phyloP scores from a whole-genome alignment of 805 yeast species.

The Wickerhamomyces chambardii region DNA sequence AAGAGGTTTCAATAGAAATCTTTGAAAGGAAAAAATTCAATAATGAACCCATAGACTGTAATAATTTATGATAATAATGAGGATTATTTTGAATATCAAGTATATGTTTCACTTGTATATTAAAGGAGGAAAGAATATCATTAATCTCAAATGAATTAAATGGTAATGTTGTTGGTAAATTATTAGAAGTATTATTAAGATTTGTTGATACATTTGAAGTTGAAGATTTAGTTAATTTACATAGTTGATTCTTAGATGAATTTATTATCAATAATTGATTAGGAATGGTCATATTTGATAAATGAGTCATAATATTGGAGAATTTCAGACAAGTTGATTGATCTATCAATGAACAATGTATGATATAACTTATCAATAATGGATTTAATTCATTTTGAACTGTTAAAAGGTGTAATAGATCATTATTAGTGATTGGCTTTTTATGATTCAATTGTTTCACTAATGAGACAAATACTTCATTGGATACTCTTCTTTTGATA shows the following conservation, averaged over 20 bases:
- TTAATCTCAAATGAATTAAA: conserved; percentile 9
- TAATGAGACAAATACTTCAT: conserved; percentile 9
- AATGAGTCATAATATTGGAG: conserved; percentile 4
- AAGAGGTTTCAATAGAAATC: conserved; percentile 4
- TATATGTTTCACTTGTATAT: conserved; percentile 5
- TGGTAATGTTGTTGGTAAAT: conserved; percentile 3
- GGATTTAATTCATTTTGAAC: conserved; percentile 9
- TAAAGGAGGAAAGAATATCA: conserved; percentile 5
- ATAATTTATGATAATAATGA: background rate
- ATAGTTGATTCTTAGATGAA: conserved; percentile 7
- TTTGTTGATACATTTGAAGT: too few relatives aligned
- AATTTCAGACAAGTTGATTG: conserved; percentile 7
- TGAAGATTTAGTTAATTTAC: too few relatives aligned
- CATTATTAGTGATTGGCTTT: conserved; percentile 8
- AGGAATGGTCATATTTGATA: conserved; percentile 3
- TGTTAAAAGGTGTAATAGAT: conserved; percentile 5
- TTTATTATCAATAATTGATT: conserved; percentile 13
- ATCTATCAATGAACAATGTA: conserved; percentile 1
- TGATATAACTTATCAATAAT: conserved; percentile 10
- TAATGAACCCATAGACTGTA: conserved; percentile 6
- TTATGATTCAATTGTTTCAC: conserved; percentile 15
- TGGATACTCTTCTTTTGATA: conserved; percentile 6
- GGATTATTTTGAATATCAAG: background rate
- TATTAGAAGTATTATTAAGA: too few relatives aligned
- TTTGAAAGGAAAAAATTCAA: conserved; percentile 6